Base-by-base conservation (phyloP, 176 grass and related monocot genomes). In the Raddia guianensis region DNA sequence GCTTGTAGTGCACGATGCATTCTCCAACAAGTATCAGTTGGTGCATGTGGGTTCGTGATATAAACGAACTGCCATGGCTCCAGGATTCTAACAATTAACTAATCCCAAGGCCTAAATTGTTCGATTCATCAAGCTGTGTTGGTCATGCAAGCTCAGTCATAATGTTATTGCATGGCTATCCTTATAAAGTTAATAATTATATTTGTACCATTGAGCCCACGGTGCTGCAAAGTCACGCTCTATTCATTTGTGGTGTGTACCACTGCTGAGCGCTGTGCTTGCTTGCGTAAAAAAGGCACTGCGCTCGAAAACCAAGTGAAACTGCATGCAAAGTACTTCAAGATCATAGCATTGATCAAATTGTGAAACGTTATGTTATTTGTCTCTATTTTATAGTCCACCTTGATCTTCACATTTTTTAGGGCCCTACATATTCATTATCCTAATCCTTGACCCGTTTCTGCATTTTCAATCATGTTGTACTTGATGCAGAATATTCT, bases 1-100 rank as follows among this genome's bases (percentile, higher is more conserved):
- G 19, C 72, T 62, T 82, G 42, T 77, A 52, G 53, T 57, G 87
- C 72, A 82, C 58, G 82, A 7, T 72, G 66, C 82, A 51, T 7
- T n/a, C 32, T 16, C 37, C 64, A 59, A 49, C 65, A 78, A 68
- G 77, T 85, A 81, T 64, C 4, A 51, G 43, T 20, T 72, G 58
- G 65, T 85, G 66, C 56, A 76, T 65, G 65, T 66, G 82, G 77
- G 15, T 64, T 72, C 50, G 16, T 42, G 63, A 62, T 70, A 67
- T 74, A 59, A 83, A 79, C 74, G 27, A 78, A 50, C 49, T 87
- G 12, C 21, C 73, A 18, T n/a, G n/a, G 5, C 3, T 62, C 40
- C 12, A 65, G 13, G 48, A 65, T 82, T 64, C 37, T 63, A 70
- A 4, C 19, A 12, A n/a, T 14, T 27, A 49, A 47, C 52, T 63